Base-by-base conservation (phyloP, 2,329 filamentous ascomycete genomes). In the Bipolaris gigantea region DNA sequence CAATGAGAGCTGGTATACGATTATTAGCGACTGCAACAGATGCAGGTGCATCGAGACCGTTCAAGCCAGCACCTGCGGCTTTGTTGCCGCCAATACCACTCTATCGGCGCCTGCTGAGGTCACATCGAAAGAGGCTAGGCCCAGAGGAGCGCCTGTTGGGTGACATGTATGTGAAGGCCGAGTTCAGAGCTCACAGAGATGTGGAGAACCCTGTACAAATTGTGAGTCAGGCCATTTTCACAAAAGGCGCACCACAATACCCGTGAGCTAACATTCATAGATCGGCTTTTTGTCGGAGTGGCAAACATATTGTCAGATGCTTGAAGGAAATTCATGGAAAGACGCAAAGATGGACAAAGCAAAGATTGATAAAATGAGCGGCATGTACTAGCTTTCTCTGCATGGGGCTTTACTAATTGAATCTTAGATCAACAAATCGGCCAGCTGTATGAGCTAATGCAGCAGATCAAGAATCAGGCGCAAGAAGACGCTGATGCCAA, bases 281-380 rank as follows among this genome's bases (percentile, higher is more conserved):
- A 91, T 97, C 66, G 94, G 93, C 1, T 99, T 99, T 74, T 81
- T 99, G 64, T 93, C 90, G 0, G 92, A 97, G 75, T 99, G 93
- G 93, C 94, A 99, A 75, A 78, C 90, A 48, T 99, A 97, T 71
- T 92, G 92, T 2, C 93, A 99, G 73, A 87, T 91, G 71, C 78
- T 99, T 15, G 93, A 97, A 70, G 93, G 92, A 0, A 88, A 96
- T 48, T 75, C 82, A 0, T 97, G 94, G 94, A 81, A 83, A 55
- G 93, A 88, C 1, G 90, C 90, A 60, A 93, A 88, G 73, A 81
- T 97, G 73, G 93, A 97, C 60, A 84, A 85, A 63, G 80, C 78
- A 0, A 96, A 96, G 76, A 80, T 97, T 51, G 87, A 91, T 56
- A 97, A 96, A 76, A 90, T 97, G 91, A 97, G 89, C 73, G 92